Base-by-base conservation (phyloP, 495 filamentous ascomycete species). In the Podospora conica region DNA sequence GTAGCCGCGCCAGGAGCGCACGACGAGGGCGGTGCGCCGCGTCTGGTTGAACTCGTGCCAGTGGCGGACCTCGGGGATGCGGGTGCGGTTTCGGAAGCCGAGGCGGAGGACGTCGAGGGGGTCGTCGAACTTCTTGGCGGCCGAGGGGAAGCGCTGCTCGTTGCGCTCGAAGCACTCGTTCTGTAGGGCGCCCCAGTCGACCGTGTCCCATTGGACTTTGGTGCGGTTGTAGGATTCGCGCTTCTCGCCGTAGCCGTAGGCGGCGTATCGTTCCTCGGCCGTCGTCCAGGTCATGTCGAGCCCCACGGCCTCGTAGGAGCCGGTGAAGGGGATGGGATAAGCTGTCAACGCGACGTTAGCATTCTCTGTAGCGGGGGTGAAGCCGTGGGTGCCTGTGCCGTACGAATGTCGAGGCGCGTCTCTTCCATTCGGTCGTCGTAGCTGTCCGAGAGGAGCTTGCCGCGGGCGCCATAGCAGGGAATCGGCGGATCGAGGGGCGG, bases 111-210 rank as follows among this genome's bases (percentile, higher is more conserved):
- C 48, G 9, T 62, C 24, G 63, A 65, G 59, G 54, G 74, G 75
- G 55, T 73, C 65, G 28, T 72, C 63, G 40, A 74, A 55, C 1
- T 53, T 53, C 1, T 67, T 25, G 3, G 63, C 69, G 12, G 63
- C 40, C 7, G 65, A 21, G 21, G 72, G 74, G 58, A 85, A 93
- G 55, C 92, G 88, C 70, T 86, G 80, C 15, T 74, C 71, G 73
- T 96, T 96, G 27, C 84, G 84, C 54, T 83, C 76, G 31, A 84
- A 76, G 72, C 92, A 96, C 20, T 83, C 80, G 61, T 86, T 81
- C 71, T 95, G 92, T n/a, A 85, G 90, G 55, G 84, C 81, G 59
- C 82, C 88, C 92, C 92, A 96, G 60, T 85, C 82, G 53, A 96
- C 80, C 11, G 81, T 78, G 58, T 86, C 81, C 77, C 87, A 96